A percentile compares a stretch with the other conserved stretches of the same genome.
phyloP scores from a whole-genome alignment of 495 filamentous ascomycete species.

The Clavariopsis aquatica region DNA sequence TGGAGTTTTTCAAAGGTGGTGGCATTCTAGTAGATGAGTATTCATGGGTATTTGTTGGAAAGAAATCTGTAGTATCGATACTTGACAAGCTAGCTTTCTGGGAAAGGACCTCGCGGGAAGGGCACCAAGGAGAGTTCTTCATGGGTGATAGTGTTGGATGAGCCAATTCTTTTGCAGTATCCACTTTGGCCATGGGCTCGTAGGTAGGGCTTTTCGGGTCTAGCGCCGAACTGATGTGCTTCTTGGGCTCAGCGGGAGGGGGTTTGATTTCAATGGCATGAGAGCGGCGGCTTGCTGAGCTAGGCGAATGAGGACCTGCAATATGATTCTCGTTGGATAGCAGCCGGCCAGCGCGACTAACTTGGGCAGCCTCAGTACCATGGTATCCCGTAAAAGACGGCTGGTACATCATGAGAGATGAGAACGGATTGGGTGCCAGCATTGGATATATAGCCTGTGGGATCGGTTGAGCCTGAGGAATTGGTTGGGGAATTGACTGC shows the following conservation, averaged over 20 bases:
- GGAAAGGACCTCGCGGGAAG: slow-evolving; percentile 13
- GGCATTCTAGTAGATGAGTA: slow-evolving; percentile 40
- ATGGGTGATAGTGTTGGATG: slow-evolving; percentile 32
- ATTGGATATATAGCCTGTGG: slow-evolving; percentile 2
- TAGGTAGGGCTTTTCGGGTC: slow-evolving; percentile 46
- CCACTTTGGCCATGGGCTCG: slow-evolving; percentile 29
- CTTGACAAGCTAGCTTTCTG: slow-evolving; percentile 44
- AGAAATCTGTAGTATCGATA: slow-evolving; percentile 47
- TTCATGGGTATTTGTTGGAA: slow-evolving; percentile 45
- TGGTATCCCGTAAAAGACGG: background rate
- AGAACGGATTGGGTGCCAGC: slow-evolving; percentile 4
- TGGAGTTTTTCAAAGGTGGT: slow-evolving; percentile 21
- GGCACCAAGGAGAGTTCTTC: slow-evolving; percentile 5
- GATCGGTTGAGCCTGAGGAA: slow-evolving; percentile 8
- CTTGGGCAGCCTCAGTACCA: background rate
- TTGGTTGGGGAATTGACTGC: slow-evolving; percentile 11
- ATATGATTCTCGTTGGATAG: background rate
- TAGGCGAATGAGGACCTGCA: slow-evolving; percentile 13
- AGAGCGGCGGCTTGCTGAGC: slow-evolving; percentile 38
- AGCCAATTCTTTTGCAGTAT: background rate
- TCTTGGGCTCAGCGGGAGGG: slow-evolving; percentile 26
- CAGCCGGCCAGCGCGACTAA: background rate
- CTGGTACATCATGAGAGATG: slow-evolving; percentile 22
- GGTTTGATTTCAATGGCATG: slow-evolving; percentile 42
- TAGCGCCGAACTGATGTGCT: slow-evolving; percentile 29